A percentile compares a stretch with the other conserved stretches of the same genome.
Evolutionary conservation across 2,329 filamentous ascomycete genomes (phyloP).

Genomic region (Decorospora gaudefroyi): DNA sequence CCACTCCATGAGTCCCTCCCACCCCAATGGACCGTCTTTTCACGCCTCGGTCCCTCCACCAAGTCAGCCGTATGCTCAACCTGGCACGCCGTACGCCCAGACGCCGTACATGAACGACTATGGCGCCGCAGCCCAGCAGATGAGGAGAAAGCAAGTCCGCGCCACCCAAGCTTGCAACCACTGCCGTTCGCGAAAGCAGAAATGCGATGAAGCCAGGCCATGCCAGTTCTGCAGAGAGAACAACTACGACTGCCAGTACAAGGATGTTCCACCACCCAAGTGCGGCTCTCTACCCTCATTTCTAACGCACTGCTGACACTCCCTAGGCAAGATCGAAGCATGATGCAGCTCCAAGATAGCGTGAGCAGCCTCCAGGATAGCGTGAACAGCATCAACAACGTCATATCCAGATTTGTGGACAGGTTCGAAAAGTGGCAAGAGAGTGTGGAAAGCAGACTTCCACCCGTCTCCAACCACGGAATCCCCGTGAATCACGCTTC

Average conservation of each 20-base stretch:
- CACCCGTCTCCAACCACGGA: conserved; percentile 20
- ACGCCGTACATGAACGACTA: conserved; percentile 41
- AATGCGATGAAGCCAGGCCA: conserved; percentile 49
- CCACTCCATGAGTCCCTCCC: conserved; percentile 38
- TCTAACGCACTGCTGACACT: conserved; percentile 24
- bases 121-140: conserved; percentile 26
- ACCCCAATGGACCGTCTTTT: conserved; percentile 39
- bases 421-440: conserved; percentile 44
- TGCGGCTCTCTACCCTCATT: conserved; percentile 52
- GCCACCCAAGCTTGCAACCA: conserved; percentile 68
- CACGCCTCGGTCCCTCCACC: conserved; percentile 38
- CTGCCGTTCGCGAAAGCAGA: conserved; percentile 50
- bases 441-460: conserved; percentile 38
- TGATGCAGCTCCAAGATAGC: conserved; percentile 55
- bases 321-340: conserved; percentile 54
- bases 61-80: conserved; percentile 39
- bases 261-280: conserved; percentile 90
- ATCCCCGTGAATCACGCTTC: conserved; percentile 35
- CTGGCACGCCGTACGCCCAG: conserved; percentile 30
- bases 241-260: conserved; percentile 80
- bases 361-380: conserved; percentile 51
- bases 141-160: conserved; percentile 46
- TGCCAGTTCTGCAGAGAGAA: conserved; percentile 78
- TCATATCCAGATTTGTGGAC: conserved; percentile 36
- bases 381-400: conserved; percentile 47